Conservation (phyloP, 768 basidiomycete species). For the Suillus placidus region DNA sequence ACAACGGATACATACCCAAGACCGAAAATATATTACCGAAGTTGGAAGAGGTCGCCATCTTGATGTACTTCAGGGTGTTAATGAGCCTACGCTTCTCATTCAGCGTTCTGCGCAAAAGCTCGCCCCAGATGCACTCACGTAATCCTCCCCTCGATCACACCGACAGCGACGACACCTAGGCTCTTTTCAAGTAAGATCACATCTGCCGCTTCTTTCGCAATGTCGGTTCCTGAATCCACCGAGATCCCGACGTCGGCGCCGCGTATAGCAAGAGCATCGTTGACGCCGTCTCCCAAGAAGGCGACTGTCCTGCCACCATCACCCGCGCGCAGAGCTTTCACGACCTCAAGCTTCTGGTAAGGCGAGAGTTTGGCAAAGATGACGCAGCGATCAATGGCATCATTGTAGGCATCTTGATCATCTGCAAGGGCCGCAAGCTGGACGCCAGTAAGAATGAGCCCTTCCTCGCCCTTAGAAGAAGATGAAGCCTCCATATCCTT, state of each 20-base stretch:
- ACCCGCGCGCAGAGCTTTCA: slow-evolving; percentile 32
- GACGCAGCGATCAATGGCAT: slow-evolving; percentile 34
- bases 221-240: slow-evolving; percentile 37
- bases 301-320: slow-evolving; percentile 31
- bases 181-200: slow-evolving; percentile 41
- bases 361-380: slow-evolving; percentile 37
- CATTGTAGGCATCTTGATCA: slow-evolving; percentile 26
- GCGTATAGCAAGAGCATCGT: slow-evolving; percentile 35
- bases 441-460: slow-evolving; percentile 32
- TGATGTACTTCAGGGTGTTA: slow-evolving; percentile 41
- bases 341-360: slow-evolving; percentile 36
- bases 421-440: slow-evolving; percentile 33
- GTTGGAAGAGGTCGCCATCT: slow-evolving; percentile 41
- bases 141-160: slow-evolving; percentile 36
- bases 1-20: slow-evolving; percentile 23
- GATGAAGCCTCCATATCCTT: slow-evolving; percentile 33
- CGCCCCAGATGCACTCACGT: slow-evolving; percentile 25
- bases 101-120: slow-evolving; percentile 9
- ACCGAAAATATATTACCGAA: slow-evolving; percentile 39
- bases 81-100: slow-evolving; percentile 31
- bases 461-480: slow-evolving; percentile 22
- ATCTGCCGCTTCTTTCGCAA: slow-evolving; percentile 42
- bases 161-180: slow-evolving; percentile 35
- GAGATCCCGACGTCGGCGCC: slow-evolving; percentile 37
- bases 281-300: slow-evolving; percentile 35